Evolutionary conservation across 805 yeast genomes (phyloP).

Genomic region (Cyberlindnera lachancei): DNA sequence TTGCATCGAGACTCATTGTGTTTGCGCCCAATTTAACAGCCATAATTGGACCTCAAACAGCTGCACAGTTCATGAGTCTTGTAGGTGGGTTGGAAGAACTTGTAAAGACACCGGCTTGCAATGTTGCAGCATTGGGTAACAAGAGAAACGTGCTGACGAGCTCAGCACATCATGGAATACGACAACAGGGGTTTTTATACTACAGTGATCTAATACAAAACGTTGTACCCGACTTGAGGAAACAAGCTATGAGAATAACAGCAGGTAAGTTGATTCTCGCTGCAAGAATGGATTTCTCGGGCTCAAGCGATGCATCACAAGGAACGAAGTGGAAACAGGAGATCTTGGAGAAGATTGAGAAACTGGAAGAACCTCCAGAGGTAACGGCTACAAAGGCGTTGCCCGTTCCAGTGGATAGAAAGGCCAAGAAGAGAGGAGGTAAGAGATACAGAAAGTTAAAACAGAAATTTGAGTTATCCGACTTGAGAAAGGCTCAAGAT

Average conservation of each 20-base stretch:
- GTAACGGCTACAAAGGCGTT: slow-evolving; percentile 51
- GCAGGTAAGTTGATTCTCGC: slow-evolving; percentile 78
- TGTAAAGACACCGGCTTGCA: slow-evolving; percentile 72
- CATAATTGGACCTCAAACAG: slow-evolving; percentile 61
- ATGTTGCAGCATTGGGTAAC: slow-evolving; percentile 71
- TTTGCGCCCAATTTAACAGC: slow-evolving; percentile 78
- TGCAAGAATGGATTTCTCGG: slow-evolving; percentile 68
- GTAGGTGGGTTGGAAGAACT: slow-evolving; percentile 64
- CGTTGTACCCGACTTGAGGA: slow-evolving; percentile 50
- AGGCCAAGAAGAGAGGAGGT: slow-evolving; percentile 85
- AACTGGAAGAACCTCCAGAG: slow-evolving; percentile 73
- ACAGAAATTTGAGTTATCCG: slow-evolving; percentile 75
- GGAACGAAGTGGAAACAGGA: slow-evolving; percentile 60
- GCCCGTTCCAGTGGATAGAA: slow-evolving; percentile 61
- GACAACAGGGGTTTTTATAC: slow-evolving; percentile 67
- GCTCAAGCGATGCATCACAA: slow-evolving; percentile 35
- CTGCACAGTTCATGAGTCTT: slow-evolving; percentile 65
- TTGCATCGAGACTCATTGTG: slow-evolving; percentile 45
- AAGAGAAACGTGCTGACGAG: slow-evolving; percentile 33
- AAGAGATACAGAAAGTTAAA: slow-evolving; percentile 69
- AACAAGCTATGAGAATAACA: slow-evolving; percentile 68
- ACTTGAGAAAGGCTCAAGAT: slow-evolving; percentile 75
- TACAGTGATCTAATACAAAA: slow-evolving; percentile 50
- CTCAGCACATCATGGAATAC: slow-evolving; percentile 36
- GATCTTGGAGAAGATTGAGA: slow-evolving; percentile 55